Conservation (phyloP, 2,329 filamentous ascomycete genomes). For the Alternaria sp. region DNA sequence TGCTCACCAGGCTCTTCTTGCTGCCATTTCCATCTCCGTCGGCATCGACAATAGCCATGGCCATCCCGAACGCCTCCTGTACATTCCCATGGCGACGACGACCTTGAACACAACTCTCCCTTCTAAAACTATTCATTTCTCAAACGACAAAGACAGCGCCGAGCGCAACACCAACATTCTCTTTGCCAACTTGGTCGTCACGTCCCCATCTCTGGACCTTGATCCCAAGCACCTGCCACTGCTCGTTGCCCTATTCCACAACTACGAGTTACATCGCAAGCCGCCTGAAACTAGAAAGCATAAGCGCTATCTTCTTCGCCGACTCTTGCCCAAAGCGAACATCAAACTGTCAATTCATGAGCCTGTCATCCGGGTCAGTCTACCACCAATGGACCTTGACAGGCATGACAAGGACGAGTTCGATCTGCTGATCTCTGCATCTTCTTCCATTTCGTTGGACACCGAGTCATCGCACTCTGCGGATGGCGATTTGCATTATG, state of each 20-base stretch:
- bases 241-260: conserved; percentile 76
- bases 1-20: conserved; percentile 91
- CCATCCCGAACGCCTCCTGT: conserved; percentile 84
- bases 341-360: conserved; percentile 98
- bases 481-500: conserved; percentile 85
- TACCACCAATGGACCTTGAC: conserved; percentile 75
- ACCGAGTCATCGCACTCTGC: conserved; percentile 94
- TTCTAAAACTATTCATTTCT: conserved; percentile 88
- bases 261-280: conserved; percentile 43
- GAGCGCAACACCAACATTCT: conserved; percentile 96
- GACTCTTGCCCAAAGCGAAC: conserved; percentile 90
- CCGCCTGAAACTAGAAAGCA: conserved; percentile 38
- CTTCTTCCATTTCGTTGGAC: conserved; percentile 91
- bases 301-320: conserved; percentile 76
- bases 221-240: conserved; percentile 91
- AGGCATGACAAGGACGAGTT: conserved; percentile 77
- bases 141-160: conserved; percentile 72
- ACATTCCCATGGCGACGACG: conserved; percentile 96
- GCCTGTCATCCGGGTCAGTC: conserved; percentile 86
- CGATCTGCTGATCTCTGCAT: conserved; percentile 92
- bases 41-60: conserved; percentile 90
- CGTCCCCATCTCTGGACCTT: conserved; percentile 91
- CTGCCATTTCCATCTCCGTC: conserved; percentile 89
- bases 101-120: conserved; percentile 93
- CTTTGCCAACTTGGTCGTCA: conserved; percentile 95